Evolutionary conservation across 2,329 filamentous ascomycete genomes (phyloP).

Genomic region (Arthroderma sp.): DNA sequence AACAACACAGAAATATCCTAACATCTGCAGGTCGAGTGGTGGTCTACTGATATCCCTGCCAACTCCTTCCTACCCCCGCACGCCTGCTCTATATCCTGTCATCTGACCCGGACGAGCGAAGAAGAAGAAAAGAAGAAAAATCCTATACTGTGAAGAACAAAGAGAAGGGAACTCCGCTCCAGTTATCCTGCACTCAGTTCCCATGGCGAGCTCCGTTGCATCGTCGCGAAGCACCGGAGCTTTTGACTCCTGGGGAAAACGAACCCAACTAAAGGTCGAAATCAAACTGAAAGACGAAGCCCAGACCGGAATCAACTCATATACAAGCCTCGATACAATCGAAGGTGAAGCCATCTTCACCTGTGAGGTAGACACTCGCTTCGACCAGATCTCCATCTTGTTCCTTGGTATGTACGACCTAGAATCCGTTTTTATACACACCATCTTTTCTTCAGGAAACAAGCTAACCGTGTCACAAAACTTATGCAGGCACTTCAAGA

Average conservation of each 20-base stretch:
- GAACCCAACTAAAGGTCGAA: slow-evolving; percentile 2
- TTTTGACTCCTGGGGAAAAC: slow-evolving; percentile 5
- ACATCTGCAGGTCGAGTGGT: no score
- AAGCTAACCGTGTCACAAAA: background rate
- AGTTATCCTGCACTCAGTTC: no score
- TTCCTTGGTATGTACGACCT: slow-evolving; percentile 16
- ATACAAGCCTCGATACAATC: slow-evolving; percentile 21
- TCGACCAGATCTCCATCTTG: slow-evolving; percentile 18
- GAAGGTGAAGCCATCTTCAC: slow-evolving; percentile 17
- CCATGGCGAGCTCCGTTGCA: background rate
- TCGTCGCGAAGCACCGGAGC: background rate
- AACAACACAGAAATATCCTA: no score
- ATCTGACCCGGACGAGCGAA: no score
- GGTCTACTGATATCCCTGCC: no score
- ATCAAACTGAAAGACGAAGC: slow-evolving; percentile 5
- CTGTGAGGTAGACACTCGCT: slow-evolving; percentile 17
- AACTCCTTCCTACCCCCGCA: no score
- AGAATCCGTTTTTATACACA: slow-evolving; percentile 6
- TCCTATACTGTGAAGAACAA: no score
- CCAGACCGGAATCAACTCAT: slow-evolving; percentile 10
- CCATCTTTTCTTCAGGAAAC: background rate
- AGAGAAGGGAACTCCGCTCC: no score
- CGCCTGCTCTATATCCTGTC: no score
- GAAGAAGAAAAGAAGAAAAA: no score
- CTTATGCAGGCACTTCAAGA: slow-evolving; percentile 33